These are phyloP conservation scores for Solanum habrochaites DNA, from an alignment of 257 asterid genomes.

Conservation along the genomic window DNA sequence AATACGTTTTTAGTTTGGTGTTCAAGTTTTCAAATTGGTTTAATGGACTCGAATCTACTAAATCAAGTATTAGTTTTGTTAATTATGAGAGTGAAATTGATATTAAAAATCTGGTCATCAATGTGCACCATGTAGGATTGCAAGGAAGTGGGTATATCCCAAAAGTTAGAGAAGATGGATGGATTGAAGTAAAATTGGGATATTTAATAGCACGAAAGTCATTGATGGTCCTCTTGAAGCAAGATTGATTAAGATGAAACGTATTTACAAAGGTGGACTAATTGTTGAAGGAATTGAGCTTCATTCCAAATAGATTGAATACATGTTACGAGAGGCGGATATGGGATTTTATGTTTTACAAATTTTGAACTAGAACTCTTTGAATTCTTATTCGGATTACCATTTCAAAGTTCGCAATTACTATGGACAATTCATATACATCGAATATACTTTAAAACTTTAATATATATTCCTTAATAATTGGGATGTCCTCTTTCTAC, in stretches of 20 bases:
- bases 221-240: neutral
- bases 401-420: neutral
- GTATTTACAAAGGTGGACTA: neutral
- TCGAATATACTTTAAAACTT: neutral
- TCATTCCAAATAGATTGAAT: neutral
- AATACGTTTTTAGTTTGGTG: neutral
- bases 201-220: neutral
- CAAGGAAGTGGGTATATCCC: neutral
- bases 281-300: neutral
- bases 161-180: neutral
- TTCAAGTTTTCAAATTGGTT: constrained; percentile 12
- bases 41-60: constrained; percentile 17
- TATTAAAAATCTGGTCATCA: neutral
- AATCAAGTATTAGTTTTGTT: neutral
- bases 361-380: neutral
- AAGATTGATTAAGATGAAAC: neutral
- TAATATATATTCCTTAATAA: neutral
- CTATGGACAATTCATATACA: neutral
- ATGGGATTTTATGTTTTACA: neutral
- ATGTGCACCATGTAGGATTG: neutral
- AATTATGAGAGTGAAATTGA: neutral
- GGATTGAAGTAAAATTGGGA: neutral
- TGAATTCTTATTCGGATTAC: neutral
- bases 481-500: neutral
- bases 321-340: neutral